Base-by-base conservation (phyloP, 2,329 filamentous ascomycete genomes). In the Venturia asperata region DNA sequence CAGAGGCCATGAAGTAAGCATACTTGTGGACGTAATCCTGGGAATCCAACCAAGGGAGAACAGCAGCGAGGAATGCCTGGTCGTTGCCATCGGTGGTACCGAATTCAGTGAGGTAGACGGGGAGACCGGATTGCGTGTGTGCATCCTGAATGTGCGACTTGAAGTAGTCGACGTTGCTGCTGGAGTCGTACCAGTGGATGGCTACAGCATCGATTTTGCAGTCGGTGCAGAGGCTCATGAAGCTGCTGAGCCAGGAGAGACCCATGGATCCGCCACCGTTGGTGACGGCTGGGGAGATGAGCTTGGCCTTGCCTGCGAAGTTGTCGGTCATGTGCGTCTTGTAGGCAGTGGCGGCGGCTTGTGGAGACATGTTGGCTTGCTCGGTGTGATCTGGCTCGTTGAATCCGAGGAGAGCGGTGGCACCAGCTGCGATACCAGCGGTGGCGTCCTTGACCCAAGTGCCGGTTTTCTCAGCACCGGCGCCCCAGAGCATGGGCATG, bases 401-500 rank as follows among this genome's bases (percentile, higher is more conserved):
- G 60, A 76, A 76, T 10, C 66, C 68, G 34, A 76, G 63, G 2
- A 74, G 39, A 64, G 71, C 68, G 10, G 70, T 70, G 49, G 74
- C 69, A 19, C 49, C 66, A 0, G 67, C 56, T 0, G 21, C 63
- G 5, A 75, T 72, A 39, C 68, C 68, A 0, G 64, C 61, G n/a
- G 67, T 66, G 11, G 70, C 70, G 41, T 70, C 66, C 0, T 21
- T 65, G 1, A 34, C 64, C 74, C 73, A 74, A 1, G n/a, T 64
- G 1, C 49, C 41, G 61, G 62, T 2, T 70, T 72, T 49, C 70
- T 67, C 2, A 69, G 67, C 0, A 41, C 21, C 0, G 15, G 43
- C 34, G 27, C 63, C 55, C 67, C 71, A 69, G 60, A 90, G 82
- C 76, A 85, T 88, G 68, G 89, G 89, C 64, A 89, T 80, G 77